Base-by-base conservation (phyloP, 2,329 filamentous ascomycete genomes). In the Colletotrichum somersetense region DNA sequence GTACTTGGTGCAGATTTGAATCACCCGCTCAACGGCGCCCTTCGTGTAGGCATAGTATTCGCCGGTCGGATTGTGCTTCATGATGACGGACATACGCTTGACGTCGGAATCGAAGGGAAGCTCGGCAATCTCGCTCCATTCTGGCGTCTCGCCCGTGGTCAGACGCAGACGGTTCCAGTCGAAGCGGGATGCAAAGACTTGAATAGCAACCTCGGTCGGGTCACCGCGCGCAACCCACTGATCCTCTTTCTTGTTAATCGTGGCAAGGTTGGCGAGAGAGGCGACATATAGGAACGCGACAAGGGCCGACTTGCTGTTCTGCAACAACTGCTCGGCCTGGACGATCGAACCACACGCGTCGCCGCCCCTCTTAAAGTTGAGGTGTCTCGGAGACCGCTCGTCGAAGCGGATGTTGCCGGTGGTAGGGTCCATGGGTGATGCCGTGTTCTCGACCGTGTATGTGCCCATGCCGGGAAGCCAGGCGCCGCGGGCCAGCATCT, bases 21-120 rank as follows among this genome's bases (percentile, higher is more conserved):
- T 83, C 18, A 93, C 87, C 48, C 91, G 85, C 79, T 93, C 91
- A 5, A 93, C 91, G 2, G 91, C 91, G 71, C 90, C 90, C 77
- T 91, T 91, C 73, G 88, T 89, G 76, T 88, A 89, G 1, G 78
- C 80, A 35, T 73, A 78, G 14, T 77, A 76, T 35, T 80, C 65
- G 18, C 59, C 75, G 5, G 75, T 76, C 42, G 83, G 78, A 74
- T 80, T 83, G 64, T 84, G 76, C 71, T 82, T 80, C 80, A 91
- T 91, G 66, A 93, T 87, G 53, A 92, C 91, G 0, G 91, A 92
- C 91, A 93, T 93, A 73, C 90, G 90, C 83, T 93, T 93, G 75
- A 93, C 88, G 73, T 90, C 89, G 0, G 90, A 92, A 76, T 93
- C 91, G 77, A 93, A 93, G 0, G 91, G 91, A 63, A 91, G 90